Percentiles rank a stretch among this genome's conserved stretches.
Evolutionary conservation across 2,329 filamentous ascomycete species (phyloP).

Genomic region (Alternaria angustiovoidea): DNA sequence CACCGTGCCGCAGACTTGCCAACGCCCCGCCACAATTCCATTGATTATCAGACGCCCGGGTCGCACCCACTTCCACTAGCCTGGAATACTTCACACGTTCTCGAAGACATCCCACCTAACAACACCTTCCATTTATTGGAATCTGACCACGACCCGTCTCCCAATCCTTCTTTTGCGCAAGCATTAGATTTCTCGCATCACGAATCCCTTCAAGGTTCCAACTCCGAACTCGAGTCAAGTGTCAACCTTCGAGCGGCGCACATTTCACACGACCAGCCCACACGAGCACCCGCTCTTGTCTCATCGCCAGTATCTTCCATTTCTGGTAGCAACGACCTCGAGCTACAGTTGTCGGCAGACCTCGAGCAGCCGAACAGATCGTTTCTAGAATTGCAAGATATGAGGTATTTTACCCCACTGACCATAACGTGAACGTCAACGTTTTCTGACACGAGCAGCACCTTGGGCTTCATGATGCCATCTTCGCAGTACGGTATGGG

Average conservation of each 20-base stretch:
- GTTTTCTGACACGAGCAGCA: constrained; percentile 40
- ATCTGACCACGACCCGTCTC: constrained; percentile 22
- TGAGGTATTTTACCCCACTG: constrained; percentile 43
- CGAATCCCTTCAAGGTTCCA: constrained; percentile 28
- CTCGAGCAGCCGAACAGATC: constrained; percentile 33
- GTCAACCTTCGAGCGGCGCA: constrained; percentile 20
- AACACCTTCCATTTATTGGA: constrained; percentile 28
- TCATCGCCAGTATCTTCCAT: constrained; percentile 35
- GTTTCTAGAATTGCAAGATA: constrained; percentile 44
- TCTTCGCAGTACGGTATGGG: constrained; percentile 51
- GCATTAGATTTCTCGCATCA: constrained; percentile 27
- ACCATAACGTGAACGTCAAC: not conserved
- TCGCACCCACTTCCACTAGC: constrained; percentile 32
- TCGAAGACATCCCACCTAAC: constrained; percentile 29
- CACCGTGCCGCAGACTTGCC: constrained; percentile 45
- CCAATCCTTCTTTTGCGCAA: constrained; percentile 28
- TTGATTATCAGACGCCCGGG: constrained; percentile 37
- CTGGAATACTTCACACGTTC: constrained; percentile 33
- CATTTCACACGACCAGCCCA: constrained; percentile 23
- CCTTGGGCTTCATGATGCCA: constrained; percentile 52
- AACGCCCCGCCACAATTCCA: constrained; percentile 40
- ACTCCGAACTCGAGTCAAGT: constrained; percentile 19
- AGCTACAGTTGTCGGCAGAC: constrained; percentile 28
- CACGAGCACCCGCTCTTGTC: constrained; percentile 23
- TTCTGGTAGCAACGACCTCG: constrained; percentile 32